Evolutionary conservation across 2,329 filamentous ascomycete genomes (phyloP).

Genomic region (Teratosphaeria gauchensis): DNA sequence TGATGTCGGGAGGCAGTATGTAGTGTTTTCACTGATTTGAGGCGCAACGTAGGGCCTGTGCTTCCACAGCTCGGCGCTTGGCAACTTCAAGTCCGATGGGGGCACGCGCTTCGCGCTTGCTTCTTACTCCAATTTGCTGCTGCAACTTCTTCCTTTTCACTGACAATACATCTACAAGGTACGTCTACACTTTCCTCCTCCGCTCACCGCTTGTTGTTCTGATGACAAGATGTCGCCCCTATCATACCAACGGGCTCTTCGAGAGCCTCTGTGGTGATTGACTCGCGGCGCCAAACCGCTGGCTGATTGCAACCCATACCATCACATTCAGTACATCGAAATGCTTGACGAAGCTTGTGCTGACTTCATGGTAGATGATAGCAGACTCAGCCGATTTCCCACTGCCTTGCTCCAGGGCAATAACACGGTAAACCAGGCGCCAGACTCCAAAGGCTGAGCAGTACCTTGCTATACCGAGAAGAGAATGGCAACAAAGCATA

Average conservation of each 20-base stretch:
- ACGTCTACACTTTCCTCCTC: background rate
- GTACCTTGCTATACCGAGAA: slow-evolving; percentile 2
- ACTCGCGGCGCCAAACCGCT: slow-evolving; percentile 55
- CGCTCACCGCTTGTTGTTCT: slow-evolving; percentile 18
- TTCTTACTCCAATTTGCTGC: background rate
- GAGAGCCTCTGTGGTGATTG: slow-evolving; percentile 44
- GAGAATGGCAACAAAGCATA: background rate
- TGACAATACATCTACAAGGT: background rate
- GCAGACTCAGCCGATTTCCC: no score
- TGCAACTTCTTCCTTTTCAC: background rate
- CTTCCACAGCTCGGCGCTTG: no score
- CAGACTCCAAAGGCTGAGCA: no score
- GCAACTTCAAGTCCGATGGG: no score
- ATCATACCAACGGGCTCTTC: slow-evolving; percentile 40
- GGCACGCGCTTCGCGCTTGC: background rate
- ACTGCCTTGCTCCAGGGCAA: no score
- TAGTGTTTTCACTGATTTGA: no score
- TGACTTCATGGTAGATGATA: background rate
- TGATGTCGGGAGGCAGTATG: no score
- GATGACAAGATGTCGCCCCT: slow-evolving; percentile 57
- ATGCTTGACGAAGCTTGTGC: background rate
- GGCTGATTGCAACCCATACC: slow-evolving; percentile 32
- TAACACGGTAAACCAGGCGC: no score
- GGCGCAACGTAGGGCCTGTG: no score
- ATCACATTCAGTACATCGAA: background rate